Evolutionary conservation across 2,329 filamentous ascomycete genomes (phyloP), one percentile per base, ranked within the genome.

Genomic region (Tolypocladium tropicale): DNA sequence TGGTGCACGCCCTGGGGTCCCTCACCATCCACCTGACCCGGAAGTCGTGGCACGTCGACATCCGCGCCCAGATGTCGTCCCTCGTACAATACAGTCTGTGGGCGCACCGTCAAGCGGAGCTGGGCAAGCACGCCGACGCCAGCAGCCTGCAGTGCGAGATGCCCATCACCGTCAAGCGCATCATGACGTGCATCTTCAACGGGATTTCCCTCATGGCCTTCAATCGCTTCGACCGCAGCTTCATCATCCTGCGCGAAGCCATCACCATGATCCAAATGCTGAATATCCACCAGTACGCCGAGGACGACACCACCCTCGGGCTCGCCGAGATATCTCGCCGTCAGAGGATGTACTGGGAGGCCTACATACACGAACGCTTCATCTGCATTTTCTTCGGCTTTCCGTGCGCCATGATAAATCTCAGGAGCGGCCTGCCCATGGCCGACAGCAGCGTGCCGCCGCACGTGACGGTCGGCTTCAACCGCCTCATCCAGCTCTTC

Each of bases 191-290:
- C 30, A 67, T 80, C 52, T 80, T 78, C 59, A 72, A 79, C 43
- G 75, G 80, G 59, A 79, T 79, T 56, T 76, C 72, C 62, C 68
- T 78, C 53, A 76, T 79, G 71, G 72, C 71, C 6, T 70, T 78
- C 28, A 71, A 74, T 50, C 72, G 74, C 32, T 70, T 70, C 56
- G 76, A 80, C 54, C 70, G 75, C 37, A 74, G 75, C 6, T 77
- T 79, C 50, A 67, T 72, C 61, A 73, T 77, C 54, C 72, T 81
- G 50, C 71, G 77, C 5, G 77, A 81, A 59, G 74, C 73, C 14
- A 74, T 76, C 56, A 68, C 69, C 54, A 67, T 75, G 66, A 64
- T 76, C 52, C 67, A 80, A 62, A 66, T 75, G 64, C 62, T 76
- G 10, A 70, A 74, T 12, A 69, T 77, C 21, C 72, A 76, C 56